These are phyloP conservation scores for Hyphodiscus sp. DNA, from an alignment of 2,329 filamentous ascomycete species.

Conservation along the genomic window DNA sequence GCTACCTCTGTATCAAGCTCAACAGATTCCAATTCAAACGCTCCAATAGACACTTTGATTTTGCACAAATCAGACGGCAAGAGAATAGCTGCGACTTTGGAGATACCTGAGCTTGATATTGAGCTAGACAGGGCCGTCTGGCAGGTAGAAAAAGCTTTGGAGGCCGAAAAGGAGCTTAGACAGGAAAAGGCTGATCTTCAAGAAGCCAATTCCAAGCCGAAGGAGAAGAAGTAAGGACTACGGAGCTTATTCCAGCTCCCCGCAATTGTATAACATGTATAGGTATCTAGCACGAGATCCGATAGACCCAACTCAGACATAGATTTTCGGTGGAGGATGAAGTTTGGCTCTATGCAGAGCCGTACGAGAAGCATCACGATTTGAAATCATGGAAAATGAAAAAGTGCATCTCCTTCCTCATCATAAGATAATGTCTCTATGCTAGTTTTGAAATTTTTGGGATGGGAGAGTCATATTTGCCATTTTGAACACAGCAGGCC, in stretches of 20 bases:
- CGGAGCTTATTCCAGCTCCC: not conserved
- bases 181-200: conserved; percentile 21
- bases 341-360: too few species aligned
- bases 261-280: not conserved
- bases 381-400: too few species aligned
- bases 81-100: conserved; percentile 53
- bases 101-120: conserved; percentile 62
- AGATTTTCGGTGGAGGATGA: not conserved
- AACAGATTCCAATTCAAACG: conserved; percentile 18
- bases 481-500: too few species aligned
- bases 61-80: conserved; percentile 48
- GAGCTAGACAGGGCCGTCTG: conserved; percentile 71
- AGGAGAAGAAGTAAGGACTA: conserved; percentile 13
- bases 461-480: too few species aligned
- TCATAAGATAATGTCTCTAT: too few species aligned
- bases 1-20: not conserved
- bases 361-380: too few species aligned
- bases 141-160: conserved; percentile 52
- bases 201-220: conserved; percentile 9
- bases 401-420: too few species aligned
- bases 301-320: conserved; percentile 5
- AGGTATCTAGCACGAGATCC: not conserved
- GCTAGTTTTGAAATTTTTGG: too few species aligned
- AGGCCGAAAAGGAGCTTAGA: conserved; percentile 20
- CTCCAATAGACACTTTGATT: conserved; percentile 32